Base-by-base conservation (phyloP, 1,139 yeast genomes). In the Pichia sp. region DNA sequence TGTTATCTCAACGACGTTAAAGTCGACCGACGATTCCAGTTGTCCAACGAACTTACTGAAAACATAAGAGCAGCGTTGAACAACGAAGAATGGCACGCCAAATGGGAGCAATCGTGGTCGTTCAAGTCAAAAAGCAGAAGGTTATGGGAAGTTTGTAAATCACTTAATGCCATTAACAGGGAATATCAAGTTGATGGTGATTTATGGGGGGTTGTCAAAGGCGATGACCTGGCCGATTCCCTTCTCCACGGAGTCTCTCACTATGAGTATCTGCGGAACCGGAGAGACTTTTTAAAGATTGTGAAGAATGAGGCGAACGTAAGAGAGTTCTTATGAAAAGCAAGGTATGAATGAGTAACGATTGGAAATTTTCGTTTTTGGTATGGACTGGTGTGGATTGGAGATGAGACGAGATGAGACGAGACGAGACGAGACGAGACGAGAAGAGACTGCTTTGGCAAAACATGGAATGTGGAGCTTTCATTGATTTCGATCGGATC, bases 181-280 rank as follows among this genome's bases (percentile, higher is more conserved):
- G 36, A 28, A 40, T 40, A 41, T 37, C 43, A 33, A 27, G 42
- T 53, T 7, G 44, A 41, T 11, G 45, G 38, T 32, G 44, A 38
- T 10, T 3, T 29, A 1, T 55, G 52, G 49, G 52, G 60, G 3
- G 45, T 40, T 3, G 64, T 62, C 32, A 79, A 79, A 54, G 73
- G 74, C 34, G 87, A 81, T 55, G 87, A 81, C 55, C 58, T 79
- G 27, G 73, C 76, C 7, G 87, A 81, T 55, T 68, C 81, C 0
- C 60, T 81, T 23, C 58, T 80, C 4, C 85, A 81, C 58, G 82
- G 76, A 0, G 45, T 78, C 0, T 68, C 78, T 0, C 77, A 78
- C 74, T 46, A 66, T 11, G 61, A 66, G 16, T 78, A 82, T 79
- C 66, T 69, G 44, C 52, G 53, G 3, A 69, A 68, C 43, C 59